Base-by-base conservation (phyloP, 2,329 filamentous ascomycete species). In the Trichophyton simii region DNA sequence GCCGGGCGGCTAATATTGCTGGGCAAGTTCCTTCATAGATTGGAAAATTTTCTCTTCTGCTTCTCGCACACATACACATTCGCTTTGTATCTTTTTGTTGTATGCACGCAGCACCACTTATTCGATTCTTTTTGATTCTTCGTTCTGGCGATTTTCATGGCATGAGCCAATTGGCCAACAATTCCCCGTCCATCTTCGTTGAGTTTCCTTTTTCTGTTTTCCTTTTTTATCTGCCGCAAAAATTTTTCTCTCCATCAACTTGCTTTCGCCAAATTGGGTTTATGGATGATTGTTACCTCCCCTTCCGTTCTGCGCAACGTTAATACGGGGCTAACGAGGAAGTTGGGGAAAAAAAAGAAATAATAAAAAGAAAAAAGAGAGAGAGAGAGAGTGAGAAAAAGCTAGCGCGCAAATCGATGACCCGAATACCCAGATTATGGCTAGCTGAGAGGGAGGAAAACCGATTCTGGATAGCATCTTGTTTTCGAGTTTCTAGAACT, bases 251-350 rank as follows among this genome's bases (percentile, higher is more conserved):
- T 20, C 18, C 50, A 55, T 36, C 20, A n/a, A 28, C 31, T 55
- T 36, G 50, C 28, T 34, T 55, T 55, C 28, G 28, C 50, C 31
- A 55, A 55, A 55, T 55, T 55, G 28, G 50, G 50, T 55, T 55
- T n/a, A 36, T 55, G 13, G 50, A 55, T 28, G 28, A 36, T 36
- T 36, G 50, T 34, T 55, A 55, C 50, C 50, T 55, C 11, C 50
- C 50, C n/a, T 55, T 36, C 50, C 13, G 25, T 20, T 34, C 34
- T n/a, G 15, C 28, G n/a, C 50, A 55, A 36, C 34, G 34, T 34
- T 28, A 38, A 55, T 55, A 36, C 28, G n/a, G 50, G 50, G 20
- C 50, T 28, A 28, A 28, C 7, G 31, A 38, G 34, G 34, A 38
- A 38, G 34, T 13, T 13, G 34, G 9, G 11, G 3, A 13, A 13